Evolutionary conservation across 2,329 filamentous ascomycete genomes (phyloP), one percentile per base, ranked within the genome.

Genomic region (Curvularia lunata): DNA sequence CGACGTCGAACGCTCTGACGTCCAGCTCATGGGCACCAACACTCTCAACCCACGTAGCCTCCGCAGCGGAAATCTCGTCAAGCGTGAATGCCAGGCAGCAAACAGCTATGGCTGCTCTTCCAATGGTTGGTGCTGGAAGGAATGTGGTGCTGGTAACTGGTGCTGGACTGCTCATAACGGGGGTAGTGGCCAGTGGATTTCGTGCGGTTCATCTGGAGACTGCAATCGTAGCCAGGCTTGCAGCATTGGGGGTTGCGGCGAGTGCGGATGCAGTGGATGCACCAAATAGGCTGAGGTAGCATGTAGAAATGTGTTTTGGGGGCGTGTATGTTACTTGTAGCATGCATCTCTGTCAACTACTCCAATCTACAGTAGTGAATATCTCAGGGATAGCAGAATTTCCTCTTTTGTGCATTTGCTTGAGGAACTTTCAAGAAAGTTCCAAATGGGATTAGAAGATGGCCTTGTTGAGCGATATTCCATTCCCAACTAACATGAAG

Each of bases 121-220:
- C 21, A 52, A 52, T 27, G 49, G 49, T 25, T 52, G 49, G 49
- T 52, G 49, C 49, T 52, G 49, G 49, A 52, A 52, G 40, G 49
- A 52, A 46, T 52, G 49, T 45, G 49, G 49, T 6, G 19, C n/a
- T 37, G 49, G 49, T 18, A 52, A 52, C 49, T 52, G 49, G 49
- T 52, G 49, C 49, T 52, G 49, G 49, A 52, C 49, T 52, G 49
- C 49, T 27, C 40, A 52, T 12, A 52, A 52, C 43, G 49, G 49
- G 3, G 49, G 49, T 25, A 52, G 40, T 52, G 49, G 49, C 40
- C 49, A 52, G 49, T 52, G 49, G 49, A 52, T 52, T 46, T 52
- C 49, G 19, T 52, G 49, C 12, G 49, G 40, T 38, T 34, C 25
- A 37, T 37, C 49, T n/a, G 2, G 2, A 2, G 49, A 52, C 49